Conservation (phyloP, 352 stramenopile species). For the Halophytophthora batemanensis region DNA sequence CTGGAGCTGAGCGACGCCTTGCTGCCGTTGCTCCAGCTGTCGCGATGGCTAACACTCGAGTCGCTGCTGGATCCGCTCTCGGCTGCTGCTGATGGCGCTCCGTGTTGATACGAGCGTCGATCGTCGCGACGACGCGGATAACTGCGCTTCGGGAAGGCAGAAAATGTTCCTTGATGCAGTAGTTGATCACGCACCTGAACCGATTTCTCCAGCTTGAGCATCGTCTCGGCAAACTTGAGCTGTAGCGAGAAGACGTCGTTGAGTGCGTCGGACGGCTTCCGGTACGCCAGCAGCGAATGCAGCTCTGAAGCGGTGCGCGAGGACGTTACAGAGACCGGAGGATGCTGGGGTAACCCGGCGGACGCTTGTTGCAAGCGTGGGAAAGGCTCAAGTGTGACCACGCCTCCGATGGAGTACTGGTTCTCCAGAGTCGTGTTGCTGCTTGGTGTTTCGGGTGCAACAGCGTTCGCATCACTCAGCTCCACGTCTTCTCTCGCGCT, state of each 20-base stretch:
- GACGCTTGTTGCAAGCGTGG: constrained; percentile 3
- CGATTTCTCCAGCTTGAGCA: constrained; percentile 65
- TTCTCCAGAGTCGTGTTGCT: constrained; percentile 13
- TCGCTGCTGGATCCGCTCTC: constrained; percentile 15
- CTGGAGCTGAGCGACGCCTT: constrained; percentile 36
- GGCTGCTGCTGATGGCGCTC: constrained; percentile 9
- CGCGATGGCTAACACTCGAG: constrained; percentile 20
- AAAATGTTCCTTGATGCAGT: constrained; percentile 17
- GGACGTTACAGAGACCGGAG: no score
- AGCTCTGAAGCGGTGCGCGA: no score
- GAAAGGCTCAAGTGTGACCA: constrained; percentile 50
- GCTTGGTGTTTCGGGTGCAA: not conserved
- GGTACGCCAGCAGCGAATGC: constrained; percentile 7
- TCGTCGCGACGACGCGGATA: constrained; percentile 2
- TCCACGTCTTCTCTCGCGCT: not conserved
- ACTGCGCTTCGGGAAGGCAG: constrained; percentile 4
- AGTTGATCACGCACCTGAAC: constrained; percentile 58
- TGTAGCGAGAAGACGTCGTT: constrained; percentile 67
- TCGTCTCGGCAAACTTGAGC: constrained; percentile 69
- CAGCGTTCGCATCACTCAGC: not conserved
- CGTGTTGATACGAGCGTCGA: constrained; percentile 1
- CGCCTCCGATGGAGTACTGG: constrained; percentile 56
- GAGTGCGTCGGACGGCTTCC: constrained; percentile 33
- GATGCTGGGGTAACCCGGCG: not conserved
- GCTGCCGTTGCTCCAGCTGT: constrained; percentile 8